A percentile compares a stretch with the other conserved stretches of the same genome.
phyloP scores from a whole-genome alignment of 2,329 filamentous ascomycete genomes.

The Cladophialophora bantiana region DNA sequence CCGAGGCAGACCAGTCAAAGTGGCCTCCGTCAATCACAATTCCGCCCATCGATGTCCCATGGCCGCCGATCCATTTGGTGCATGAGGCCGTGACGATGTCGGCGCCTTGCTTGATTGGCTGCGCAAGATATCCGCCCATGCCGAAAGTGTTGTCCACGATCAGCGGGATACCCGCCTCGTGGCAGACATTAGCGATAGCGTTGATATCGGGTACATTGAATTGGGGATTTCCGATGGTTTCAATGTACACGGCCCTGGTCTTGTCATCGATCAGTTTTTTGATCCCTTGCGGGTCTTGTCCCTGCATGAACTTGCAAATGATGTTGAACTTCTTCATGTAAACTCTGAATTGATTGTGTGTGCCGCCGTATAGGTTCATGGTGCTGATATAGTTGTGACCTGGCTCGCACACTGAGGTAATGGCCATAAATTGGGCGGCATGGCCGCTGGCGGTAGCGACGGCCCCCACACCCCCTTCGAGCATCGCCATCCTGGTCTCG shows the following conservation, averaged over 20 bases:
- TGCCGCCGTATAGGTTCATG: slow-evolving; percentile 85
- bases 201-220: slow-evolving; percentile 89
- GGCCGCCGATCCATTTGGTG: slow-evolving; percentile 92
- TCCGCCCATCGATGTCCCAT: slow-evolving; percentile 81
- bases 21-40: slow-evolving; percentile 82
- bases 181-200: slow-evolving; percentile 77
- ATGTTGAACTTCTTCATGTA: slow-evolving; percentile 80
- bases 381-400: slow-evolving; percentile 91
- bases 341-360: slow-evolving; percentile 93
- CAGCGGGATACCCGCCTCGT: slow-evolving; percentile 66
- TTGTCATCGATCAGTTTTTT: slow-evolving; percentile 80
- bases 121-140: slow-evolving; percentile 81
- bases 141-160: slow-evolving; percentile 88
- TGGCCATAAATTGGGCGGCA: slow-evolving; percentile 84
- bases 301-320: slow-evolving; percentile 78
- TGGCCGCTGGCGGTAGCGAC: slow-evolving; percentile 76
- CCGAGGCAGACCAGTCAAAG: slow-evolving; percentile 85
- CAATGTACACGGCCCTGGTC: slow-evolving; percentile 85
- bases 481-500: slow-evolving; percentile 67
- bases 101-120: slow-evolving; percentile 82
- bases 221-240: slow-evolving; percentile 85
- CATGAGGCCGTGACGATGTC: slow-evolving; percentile 92
- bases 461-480: slow-evolving; percentile 74
- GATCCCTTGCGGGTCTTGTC: slow-evolving; percentile 72
- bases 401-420: slow-evolving; percentile 75